phyloP scores from a whole-genome alignment of 2,329 filamentous ascomycete species.

The Phyllosticta citrichinensis region DNA sequence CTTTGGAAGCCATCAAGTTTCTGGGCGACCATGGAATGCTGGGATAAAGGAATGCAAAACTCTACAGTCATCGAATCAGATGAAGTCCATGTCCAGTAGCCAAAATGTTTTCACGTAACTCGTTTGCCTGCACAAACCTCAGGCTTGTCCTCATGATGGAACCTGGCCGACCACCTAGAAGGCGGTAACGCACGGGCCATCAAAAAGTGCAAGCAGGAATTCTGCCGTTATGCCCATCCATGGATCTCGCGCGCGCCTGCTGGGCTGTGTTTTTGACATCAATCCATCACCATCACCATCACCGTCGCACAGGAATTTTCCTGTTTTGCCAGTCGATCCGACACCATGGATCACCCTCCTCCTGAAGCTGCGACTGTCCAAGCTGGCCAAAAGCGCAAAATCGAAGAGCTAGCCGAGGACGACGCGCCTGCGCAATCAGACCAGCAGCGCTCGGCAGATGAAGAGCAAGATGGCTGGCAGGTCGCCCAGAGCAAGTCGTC shows the following conservation, averaged over 20 bases:
- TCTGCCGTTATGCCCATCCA: too few relatives aligned
- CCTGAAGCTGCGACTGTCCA: neutral
- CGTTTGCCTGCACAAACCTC: too few relatives aligned
- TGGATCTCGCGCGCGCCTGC: too few relatives aligned
- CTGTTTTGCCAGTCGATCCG: neutral
- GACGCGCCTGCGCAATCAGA: neutral
- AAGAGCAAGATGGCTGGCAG: constrained; percentile 17
- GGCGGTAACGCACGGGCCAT: too few relatives aligned
- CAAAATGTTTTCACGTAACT: too few relatives aligned
- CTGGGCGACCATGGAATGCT: constrained; percentile 29
- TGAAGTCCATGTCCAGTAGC: too few relatives aligned
- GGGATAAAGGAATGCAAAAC: neutral
- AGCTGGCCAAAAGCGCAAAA: constrained; percentile 8
- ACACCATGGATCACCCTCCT: neutral
- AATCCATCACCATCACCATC: neutral
- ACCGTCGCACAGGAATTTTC: neutral
- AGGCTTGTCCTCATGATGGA: too few relatives aligned
- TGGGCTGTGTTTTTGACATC: too few relatives aligned
- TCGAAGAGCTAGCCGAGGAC: constrained; percentile 6
- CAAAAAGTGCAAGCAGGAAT: too few relatives aligned
- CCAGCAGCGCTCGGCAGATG: neutral
- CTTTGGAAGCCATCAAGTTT: constrained; percentile 37
- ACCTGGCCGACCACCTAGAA: too few relatives aligned
- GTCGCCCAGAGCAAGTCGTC: constrained; percentile 14
- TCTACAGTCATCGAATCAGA: neutral